A percentile compares a stretch with the other conserved stretches of the same genome.
Evolutionary conservation across 306 rosid species (phyloP).

Genomic region (Astragalus membranaceus): DNA sequence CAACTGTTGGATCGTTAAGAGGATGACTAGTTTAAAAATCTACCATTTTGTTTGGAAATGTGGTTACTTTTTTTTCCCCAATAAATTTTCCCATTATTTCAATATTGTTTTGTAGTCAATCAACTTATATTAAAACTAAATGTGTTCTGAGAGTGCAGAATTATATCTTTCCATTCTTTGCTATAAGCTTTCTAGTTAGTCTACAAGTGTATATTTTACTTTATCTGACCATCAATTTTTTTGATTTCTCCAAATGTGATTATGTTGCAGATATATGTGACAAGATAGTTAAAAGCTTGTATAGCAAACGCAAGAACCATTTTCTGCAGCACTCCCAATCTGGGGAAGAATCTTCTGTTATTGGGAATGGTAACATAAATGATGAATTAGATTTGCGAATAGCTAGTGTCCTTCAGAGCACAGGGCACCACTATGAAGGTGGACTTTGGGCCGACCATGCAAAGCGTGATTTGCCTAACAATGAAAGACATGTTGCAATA

Average conservation of each 20-base stretch:
- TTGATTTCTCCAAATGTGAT: constrained; percentile 19
- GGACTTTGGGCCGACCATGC: constrained; percentile 76
- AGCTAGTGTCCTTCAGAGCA: constrained; percentile 92
- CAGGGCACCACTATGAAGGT: constrained; percentile 87
- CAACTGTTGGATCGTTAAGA: not conserved
- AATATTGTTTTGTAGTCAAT: not conserved
- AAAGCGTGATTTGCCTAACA: constrained; percentile 48
- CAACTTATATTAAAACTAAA: not conserved
- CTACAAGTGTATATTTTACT: not conserved
- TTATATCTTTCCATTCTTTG: not conserved
- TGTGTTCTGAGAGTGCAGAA: not conserved
- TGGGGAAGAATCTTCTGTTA: constrained; percentile 52
- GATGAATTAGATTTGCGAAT: constrained; percentile 82
- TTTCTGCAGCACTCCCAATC: constrained; percentile 46
- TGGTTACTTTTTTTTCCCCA: not conserved
- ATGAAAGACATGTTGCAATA: constrained; percentile 82
- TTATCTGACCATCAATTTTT: constrained; percentile 5
- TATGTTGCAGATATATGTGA: constrained; percentile 84
- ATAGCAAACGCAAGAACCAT: constrained; percentile 73
- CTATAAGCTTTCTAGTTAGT: not conserved
- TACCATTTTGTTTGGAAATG: not conserved
- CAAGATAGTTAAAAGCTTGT: constrained; percentile 83
- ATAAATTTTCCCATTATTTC: not conserved
- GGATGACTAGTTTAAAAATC: not conserved
- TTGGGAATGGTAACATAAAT: constrained; percentile 61